Percentiles rank a stretch among this genome's conserved stretches.
Conservation (phyloP, 805 yeast genomes). For the Ogataea methylovora region DNA sequence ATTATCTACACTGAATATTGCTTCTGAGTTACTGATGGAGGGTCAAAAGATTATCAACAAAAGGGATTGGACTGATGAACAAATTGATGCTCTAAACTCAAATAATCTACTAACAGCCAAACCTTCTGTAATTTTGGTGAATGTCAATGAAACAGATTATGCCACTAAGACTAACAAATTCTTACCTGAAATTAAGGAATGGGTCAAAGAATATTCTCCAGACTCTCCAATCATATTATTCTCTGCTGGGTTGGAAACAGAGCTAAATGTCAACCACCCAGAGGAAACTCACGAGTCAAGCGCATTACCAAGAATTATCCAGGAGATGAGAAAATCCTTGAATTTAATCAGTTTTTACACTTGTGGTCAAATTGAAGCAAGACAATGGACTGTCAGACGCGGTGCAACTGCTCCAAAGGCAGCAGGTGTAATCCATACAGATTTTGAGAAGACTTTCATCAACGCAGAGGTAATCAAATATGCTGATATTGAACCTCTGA, state of each 20-base stretch:
- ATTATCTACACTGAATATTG: constrained; percentile 67
- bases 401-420: constrained; percentile 98
- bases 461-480: constrained; percentile 89
- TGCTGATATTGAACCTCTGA: constrained; percentile 51
- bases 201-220: constrained; percentile 86
- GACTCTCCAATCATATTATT: constrained; percentile 41
- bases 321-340: constrained; percentile 79
- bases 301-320: constrained; percentile 80
- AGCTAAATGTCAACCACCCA: constrained; percentile 50
- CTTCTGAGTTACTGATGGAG: constrained; percentile 68
- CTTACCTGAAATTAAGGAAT: constrained; percentile 70
- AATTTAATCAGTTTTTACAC: constrained; percentile 92
- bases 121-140: constrained; percentile 88
- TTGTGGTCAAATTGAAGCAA: constrained; percentile 91
- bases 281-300: constrained; percentile 66
- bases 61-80: constrained; percentile 81
- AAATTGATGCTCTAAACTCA: constrained; percentile 82
- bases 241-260: constrained; percentile 26
- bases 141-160: constrained; percentile 84
- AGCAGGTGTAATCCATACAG: constrained; percentile 96
- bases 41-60: constrained; percentile 82
- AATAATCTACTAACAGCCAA: constrained; percentile 90
- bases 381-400: constrained; percentile 95
- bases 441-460: constrained; percentile 89
- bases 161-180: constrained; percentile 85